Conservation (phyloP, 495 filamentous ascomycete genomes). For the Penicillium dipodomyicola region DNA sequence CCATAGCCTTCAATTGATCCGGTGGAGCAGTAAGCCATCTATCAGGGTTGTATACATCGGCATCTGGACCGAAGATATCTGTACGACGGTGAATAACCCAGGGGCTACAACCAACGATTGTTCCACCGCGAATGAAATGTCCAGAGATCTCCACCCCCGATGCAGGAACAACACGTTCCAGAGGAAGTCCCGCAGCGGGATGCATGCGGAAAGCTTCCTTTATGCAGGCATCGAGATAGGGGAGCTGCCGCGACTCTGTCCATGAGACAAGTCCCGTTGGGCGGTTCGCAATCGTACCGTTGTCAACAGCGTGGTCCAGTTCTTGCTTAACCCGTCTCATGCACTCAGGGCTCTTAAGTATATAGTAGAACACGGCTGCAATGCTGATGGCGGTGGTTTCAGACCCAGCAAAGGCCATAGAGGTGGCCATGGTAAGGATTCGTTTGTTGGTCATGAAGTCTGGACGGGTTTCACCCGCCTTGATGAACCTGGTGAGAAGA, state of each 20-base stretch:
- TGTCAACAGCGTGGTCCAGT: constrained; percentile 49
- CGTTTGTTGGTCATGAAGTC: constrained; percentile 64
- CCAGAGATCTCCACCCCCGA: not conserved
- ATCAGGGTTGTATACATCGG: constrained; percentile 19
- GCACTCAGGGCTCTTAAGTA: constrained; percentile 52
- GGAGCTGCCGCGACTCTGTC: constrained; percentile 55
- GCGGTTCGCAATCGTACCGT: constrained; percentile 41
- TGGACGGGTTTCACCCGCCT: constrained; percentile 47
- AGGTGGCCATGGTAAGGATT: constrained; percentile 63
- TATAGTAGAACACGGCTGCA: constrained; percentile 61
- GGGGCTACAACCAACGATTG: constrained; percentile 36
- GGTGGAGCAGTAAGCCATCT: constrained; percentile 13
- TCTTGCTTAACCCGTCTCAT: constrained; percentile 48
- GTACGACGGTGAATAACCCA: constrained; percentile 21
- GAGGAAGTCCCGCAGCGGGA: constrained; percentile 56
- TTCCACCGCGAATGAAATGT: constrained; percentile 4
- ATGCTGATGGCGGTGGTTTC: constrained; percentile 69
- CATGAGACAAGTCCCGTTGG: constrained; percentile 57
- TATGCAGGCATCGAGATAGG: constrained; percentile 64
- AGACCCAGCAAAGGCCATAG: constrained; percentile 53
- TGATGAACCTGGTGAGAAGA: constrained; percentile 47
- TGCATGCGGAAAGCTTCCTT: constrained; percentile 67
- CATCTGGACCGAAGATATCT: constrained; percentile 21
- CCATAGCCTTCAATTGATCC: constrained; percentile 12
- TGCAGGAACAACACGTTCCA: constrained; percentile 38